Conservation (phyloP, 768 basidiomycete species). For the Leccinum aurantiacum region DNA sequence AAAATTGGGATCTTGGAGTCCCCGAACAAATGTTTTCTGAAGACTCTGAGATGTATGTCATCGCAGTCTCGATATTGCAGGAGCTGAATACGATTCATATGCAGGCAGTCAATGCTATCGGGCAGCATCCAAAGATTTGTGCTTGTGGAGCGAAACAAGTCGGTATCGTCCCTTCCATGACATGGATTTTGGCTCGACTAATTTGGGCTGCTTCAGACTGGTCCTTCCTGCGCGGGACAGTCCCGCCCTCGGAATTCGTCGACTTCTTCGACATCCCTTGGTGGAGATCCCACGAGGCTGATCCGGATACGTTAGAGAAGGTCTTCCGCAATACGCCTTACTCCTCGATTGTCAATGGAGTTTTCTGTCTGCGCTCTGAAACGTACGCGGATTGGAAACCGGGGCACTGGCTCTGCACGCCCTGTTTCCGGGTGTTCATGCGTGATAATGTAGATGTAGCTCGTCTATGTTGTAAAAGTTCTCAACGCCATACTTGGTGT, state of each 20-base stretch:
- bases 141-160: conserved; percentile 19
- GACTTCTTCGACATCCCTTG: conserved; percentile 15
- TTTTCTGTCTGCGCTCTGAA: conserved; percentile 6
- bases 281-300: conserved; percentile 11
- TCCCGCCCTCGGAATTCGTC: conserved; percentile 15
- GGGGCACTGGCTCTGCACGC: conserved; percentile 13
- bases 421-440: conserved; percentile 13
- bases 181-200: neutral
- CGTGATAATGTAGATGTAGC: conserved; percentile 8
- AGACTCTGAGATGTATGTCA: conserved; percentile 10
- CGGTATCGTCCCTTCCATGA: neutral
- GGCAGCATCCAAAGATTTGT: neutral
- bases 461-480: neutral
- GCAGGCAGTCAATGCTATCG: conserved; percentile 9
- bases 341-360: neutral
- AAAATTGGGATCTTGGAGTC: neutral
- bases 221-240: conserved; percentile 14
- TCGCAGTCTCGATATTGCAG: neutral
- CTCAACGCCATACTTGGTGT: neutral
- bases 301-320: conserved; percentile 2
- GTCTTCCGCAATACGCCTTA: conserved; percentile 10
- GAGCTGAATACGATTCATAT: neutral
- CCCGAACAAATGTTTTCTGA: neutral
- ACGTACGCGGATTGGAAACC: conserved; percentile 9
- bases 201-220: conserved; percentile 10